Evolutionary conservation across 2,329 filamentous ascomycete genomes (phyloP).

Genomic region (Colletotrichum sp.): DNA sequence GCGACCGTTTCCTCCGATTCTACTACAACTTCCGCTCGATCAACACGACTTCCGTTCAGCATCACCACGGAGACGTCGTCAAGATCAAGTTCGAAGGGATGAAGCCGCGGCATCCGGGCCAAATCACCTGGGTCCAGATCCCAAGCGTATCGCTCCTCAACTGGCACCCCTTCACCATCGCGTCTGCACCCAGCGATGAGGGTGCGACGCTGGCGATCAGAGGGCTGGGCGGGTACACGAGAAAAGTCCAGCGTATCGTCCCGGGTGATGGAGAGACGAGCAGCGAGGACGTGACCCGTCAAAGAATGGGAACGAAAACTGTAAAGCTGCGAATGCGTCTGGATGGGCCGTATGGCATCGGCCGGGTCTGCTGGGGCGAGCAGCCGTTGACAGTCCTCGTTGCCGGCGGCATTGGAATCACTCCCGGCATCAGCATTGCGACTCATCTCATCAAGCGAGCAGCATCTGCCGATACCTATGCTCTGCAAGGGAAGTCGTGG

Average conservation of each 20-base stretch:
- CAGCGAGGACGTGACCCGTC: background rate
- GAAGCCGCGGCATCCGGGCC: background rate
- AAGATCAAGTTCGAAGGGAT: background rate
- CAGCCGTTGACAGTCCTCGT: background rate
- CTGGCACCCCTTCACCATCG: background rate
- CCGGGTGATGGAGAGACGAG: background rate
- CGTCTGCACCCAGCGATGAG: background rate
- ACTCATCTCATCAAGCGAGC: background rate
- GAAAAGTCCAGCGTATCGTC: background rate
- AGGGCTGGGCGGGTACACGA: background rate
- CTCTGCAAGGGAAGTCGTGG: background rate
- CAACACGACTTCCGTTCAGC: background rate
- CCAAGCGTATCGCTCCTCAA: background rate
- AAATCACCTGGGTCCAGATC: background rate
- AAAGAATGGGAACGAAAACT: accelerated
- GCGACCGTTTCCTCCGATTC: background rate
- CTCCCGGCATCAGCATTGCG: background rate
- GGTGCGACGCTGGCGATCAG: background rate
- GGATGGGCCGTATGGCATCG: background rate
- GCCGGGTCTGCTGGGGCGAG: background rate
- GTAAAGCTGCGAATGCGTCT: accelerated
- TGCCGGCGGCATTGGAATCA: background rate
- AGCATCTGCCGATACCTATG: background rate
- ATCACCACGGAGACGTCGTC: background rate
- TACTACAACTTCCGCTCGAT: background rate